Base-by-base conservation (phyloP, 768 basidiomycete genomes). In the Boletales sp. region DNA sequence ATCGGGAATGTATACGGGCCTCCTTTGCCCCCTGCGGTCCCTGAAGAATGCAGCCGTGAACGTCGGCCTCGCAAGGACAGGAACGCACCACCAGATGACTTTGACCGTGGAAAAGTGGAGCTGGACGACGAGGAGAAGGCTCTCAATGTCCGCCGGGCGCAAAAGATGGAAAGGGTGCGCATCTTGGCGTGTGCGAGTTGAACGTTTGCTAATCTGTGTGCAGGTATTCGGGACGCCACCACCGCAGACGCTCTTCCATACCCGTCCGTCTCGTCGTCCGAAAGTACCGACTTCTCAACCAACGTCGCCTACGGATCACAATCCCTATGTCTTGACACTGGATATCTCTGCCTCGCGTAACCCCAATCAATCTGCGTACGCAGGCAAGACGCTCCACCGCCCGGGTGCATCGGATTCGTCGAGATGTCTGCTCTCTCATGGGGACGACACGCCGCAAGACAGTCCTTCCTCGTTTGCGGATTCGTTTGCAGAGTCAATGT, bases 81-180 rank as follows among this genome's bases (percentile, higher is more conserved):
- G 44, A 75, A 74, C 1, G 72, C 75, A 30, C 62, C 71, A n/a
- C 69, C 70, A 11, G 79, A 80, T 44, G 75, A 79, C 32, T 63
- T 79, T 35, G 86, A 88, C 53, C 74, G 86, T 31, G 65, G 83
- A 38, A 86, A 80, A 66, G 85, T 82, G 62, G 84, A 87, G 51
- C 74, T 92, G 42, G 77, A 82, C 58, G 81, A 81, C 28, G 75
- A 71, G 55, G 88, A 91, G 63, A 90, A 89, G 71, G 84, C 86
- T 13, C 78, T 86, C 61, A 87, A 87, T 59, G 88, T 93, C 41
- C 77, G 83, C 43, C 72, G 90, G 44, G 89, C 88, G 35, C 76
- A 84, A 62, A 93, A 92, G 70, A 91, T 93, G 88, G 88, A 91
- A 69, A 86, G 87, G 81, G 90, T 87, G 48, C 30, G 75, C 31